Base-by-base conservation (phyloP, 1,139 yeast species). In the Lodderomyces margitis region DNA sequence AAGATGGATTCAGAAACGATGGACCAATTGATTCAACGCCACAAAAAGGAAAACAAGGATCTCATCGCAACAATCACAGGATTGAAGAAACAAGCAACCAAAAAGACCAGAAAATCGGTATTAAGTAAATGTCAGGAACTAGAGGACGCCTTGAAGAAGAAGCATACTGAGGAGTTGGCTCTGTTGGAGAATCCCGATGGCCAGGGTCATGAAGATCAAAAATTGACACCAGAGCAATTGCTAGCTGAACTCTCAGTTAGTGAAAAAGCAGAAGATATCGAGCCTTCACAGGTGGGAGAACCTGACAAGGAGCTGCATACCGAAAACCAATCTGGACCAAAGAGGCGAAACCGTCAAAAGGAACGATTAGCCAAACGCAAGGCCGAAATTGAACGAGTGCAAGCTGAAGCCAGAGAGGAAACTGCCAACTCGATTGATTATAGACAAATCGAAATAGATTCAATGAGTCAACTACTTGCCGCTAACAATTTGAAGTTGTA, bases 11-110 rank as follows among this genome's bases (percentile, higher is more conserved):
- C 32, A 5, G 19, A 28, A 15, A 28, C 32, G 11, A 21, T 14
- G 28, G 91, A 84, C 17, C 81, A 78, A 34, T 44, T 87, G 15
- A 49, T 78, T 15, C 70, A 78, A 1, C 74, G 83, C 45, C 96
- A 89, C 54, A 73, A 79, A 52, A 81, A 80, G 54, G 95, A 88
- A 59, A 64, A 64, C 45, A 75, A 80, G 50, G 91, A 87, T 45
- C 66, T 87, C 46, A 70, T 78, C 16, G 82, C 85, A 10, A 74
- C 77, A 28, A 70, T 81, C 21, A 87, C 95, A 1, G 83, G 85
- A 1, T 64, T 88, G 72, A 87, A 84, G 65, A 87, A 87, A 54
- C 92, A 83, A 60, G 92, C 92, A 3, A 80, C 87, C 15, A 87
- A 87, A 59, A 82, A 88, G 44, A 87, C 83, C 36, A 76, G 87